Conservation (phyloP, 306 rosid species). For the Quercus engelmannii region DNA sequence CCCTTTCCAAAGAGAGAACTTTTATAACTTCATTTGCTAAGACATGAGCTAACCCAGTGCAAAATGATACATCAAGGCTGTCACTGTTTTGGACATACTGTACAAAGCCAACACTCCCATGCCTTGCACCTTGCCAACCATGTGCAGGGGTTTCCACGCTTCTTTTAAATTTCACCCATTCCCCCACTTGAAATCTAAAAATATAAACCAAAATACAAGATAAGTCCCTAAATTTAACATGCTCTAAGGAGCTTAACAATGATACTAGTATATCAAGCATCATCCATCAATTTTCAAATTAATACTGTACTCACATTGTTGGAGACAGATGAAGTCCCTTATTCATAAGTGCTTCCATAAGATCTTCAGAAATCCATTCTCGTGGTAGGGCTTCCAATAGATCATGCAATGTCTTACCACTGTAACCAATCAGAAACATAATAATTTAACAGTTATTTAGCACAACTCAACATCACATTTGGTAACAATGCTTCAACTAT, state of each 20-base stretch:
- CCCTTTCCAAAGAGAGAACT: conserved; percentile 88
- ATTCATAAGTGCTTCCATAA: conserved; percentile 76
- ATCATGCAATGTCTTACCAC: conserved; percentile 91
- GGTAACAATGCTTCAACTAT: background rate
- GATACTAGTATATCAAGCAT: conserved; percentile 1
- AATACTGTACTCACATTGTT: conserved; percentile 49
- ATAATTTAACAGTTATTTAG: background rate
- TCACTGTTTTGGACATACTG: conserved; percentile 72
- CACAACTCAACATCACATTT: conserved; percentile 5
- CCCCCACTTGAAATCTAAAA: conserved; percentile 77
- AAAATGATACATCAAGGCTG: conserved; percentile 76
- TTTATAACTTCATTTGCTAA: conserved; percentile 76
- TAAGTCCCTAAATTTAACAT: background rate
- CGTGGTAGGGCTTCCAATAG: conserved; percentile 93
- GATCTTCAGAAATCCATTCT: conserved; percentile 94
- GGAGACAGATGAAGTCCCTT: conserved; percentile 81
- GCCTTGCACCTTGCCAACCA: conserved; percentile 93
- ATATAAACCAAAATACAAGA: background rate
- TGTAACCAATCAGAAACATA: conserved; percentile 36
- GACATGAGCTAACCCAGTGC: conserved; percentile 87
- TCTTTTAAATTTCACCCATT: conserved; percentile 93
- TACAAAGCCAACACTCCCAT: conserved; percentile 89
- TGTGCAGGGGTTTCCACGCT: conserved; percentile 59
- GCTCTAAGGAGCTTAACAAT: background rate
- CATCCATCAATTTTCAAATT: background rate